Conservation (phyloP, 1,284 basidiomycete genomes). For the Inonotus obliquus region DNA sequence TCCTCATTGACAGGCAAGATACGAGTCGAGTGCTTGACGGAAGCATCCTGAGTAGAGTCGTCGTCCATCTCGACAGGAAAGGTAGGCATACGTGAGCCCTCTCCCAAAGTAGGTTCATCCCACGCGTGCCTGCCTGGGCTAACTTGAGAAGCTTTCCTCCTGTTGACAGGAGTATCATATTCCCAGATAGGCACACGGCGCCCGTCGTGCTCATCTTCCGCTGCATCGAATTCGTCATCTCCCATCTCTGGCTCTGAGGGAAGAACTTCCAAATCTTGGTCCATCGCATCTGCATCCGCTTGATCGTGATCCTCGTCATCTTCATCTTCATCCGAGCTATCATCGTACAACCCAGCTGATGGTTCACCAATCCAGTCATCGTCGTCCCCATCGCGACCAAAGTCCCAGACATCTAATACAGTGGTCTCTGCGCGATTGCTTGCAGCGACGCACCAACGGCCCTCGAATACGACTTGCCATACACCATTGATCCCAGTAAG, state of each 20-base stretch:
- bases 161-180: constrained; percentile 14
- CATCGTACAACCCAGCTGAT: constrained; percentile 40
- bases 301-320: constrained; percentile 49
- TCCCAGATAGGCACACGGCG: not conserved
- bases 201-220: constrained; percentile 29
- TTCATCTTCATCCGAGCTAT: constrained; percentile 41
- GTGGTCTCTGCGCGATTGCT: constrained; percentile 79
- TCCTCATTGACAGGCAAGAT: constrained; percentile 15
- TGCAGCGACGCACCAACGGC: constrained; percentile 88
- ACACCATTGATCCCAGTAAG: constrained; percentile 87
- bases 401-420: constrained; percentile 84
- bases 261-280: constrained; percentile 51
- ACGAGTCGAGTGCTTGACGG: not conserved
- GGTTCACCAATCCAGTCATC: constrained; percentile 54
- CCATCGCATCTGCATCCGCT: constrained; percentile 62
- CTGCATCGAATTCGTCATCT: constrained; percentile 39
- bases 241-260: constrained; percentile 46
- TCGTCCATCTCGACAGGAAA: constrained; percentile 5
- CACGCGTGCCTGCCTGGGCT: not conserved
- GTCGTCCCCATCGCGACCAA: constrained; percentile 58
- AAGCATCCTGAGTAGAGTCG: constrained; percentile 3
- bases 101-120: not conserved
- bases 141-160: constrained; percentile 6
- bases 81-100: constrained; percentile 1
- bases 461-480: constrained; percentile 95